Base-by-base conservation (phyloP, 805 yeast species). In the Candida pseudofarinosa region DNA sequence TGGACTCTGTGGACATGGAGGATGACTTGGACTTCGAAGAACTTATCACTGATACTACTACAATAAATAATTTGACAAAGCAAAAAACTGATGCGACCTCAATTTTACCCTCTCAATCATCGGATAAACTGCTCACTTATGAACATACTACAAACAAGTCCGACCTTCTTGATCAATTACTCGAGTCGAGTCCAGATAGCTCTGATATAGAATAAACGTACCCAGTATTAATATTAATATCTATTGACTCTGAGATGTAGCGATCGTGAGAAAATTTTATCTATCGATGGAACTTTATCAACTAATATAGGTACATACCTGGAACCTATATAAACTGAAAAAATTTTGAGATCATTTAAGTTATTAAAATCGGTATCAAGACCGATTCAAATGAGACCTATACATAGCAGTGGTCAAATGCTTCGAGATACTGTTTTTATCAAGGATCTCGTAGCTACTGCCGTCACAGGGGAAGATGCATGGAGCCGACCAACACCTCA, bases 401-500 rank as follows among this genome's bases (percentile, higher is more conserved):
- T 54, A 36, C 50, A 50, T 38, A 23, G 46, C 17, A 33, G 49
- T 4, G 40, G 45, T 26, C 36, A 13, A 7, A 56, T 52, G 60
- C 47, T 51, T 20, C 58, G 53, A 41, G 76, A 71, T 52, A 57
- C 60, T 19, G 75, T 71, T 8, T 66, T 68, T 50, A 76, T 88
- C 16, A 69, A 77, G 35, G 78, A 80, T 37, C 69, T 89, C 38
- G 73, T 76, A 19, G 75, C 82, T 15, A 72, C 76, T 20, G 83
- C 89, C 5, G 71, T 79, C 19, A 76, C 82, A 1, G 93, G 93
- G 1, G 74, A 77, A 10, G 91, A 86, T 60, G 84, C 81, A 31
- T 88, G 93, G 95, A 72, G 74, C 45, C 69, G 84, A 42, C 76
- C 79, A 3, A 74, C 73, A 6, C 74, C 83, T 2, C 95, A 87